Percentiles rank a stretch among this genome's conserved stretches.
Evolutionary conservation across 2,329 filamentous ascomycete genomes (phyloP).

Genomic region (Stagonosporopsis vannaccii): DNA sequence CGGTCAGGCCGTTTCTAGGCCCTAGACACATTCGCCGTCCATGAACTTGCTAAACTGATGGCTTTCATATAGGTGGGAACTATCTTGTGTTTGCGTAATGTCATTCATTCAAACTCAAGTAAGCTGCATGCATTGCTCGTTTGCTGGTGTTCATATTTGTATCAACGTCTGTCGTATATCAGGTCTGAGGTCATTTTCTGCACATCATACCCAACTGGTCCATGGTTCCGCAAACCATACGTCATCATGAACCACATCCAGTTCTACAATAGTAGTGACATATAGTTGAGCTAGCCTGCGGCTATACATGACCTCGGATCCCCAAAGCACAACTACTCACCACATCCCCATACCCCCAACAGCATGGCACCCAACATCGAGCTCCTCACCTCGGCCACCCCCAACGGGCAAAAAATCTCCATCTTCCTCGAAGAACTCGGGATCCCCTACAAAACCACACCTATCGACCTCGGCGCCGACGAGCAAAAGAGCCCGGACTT

Average conservation of each 20-base stretch:
- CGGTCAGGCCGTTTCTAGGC: neutral
- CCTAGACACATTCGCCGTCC: neutral
- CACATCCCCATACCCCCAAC: neutral
- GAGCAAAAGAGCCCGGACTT: constrained; percentile 82
- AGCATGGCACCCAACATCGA: constrained; percentile 60
- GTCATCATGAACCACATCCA: constrained; percentile 3
- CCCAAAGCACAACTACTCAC: neutral
- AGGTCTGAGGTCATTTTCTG: neutral
- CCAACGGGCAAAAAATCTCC: constrained; percentile 86
- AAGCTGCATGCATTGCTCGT: too few relatives aligned
- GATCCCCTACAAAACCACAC: constrained; percentile 30
- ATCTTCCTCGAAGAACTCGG: constrained; percentile 83
- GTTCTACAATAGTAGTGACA: neutral
- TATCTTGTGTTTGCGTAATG: neutral
- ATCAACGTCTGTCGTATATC: neutral
- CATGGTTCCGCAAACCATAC: neutral
- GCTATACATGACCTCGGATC: too few relatives aligned
- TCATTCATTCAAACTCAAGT: neutral
- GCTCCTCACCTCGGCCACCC: constrained; percentile 81
- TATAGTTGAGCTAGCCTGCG: neutral
- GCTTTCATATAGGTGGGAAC: neutral
- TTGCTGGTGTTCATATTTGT: neutral
- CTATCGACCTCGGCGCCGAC: constrained; percentile 71
- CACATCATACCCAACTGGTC: neutral
- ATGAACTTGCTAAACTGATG: neutral